Percentiles rank a stretch among this genome's conserved stretches.
These are phyloP conservation scores for Pseudoperonospora humuli DNA, from an alignment of 352 stramenopile species.

Conservation along the genomic window DNA sequence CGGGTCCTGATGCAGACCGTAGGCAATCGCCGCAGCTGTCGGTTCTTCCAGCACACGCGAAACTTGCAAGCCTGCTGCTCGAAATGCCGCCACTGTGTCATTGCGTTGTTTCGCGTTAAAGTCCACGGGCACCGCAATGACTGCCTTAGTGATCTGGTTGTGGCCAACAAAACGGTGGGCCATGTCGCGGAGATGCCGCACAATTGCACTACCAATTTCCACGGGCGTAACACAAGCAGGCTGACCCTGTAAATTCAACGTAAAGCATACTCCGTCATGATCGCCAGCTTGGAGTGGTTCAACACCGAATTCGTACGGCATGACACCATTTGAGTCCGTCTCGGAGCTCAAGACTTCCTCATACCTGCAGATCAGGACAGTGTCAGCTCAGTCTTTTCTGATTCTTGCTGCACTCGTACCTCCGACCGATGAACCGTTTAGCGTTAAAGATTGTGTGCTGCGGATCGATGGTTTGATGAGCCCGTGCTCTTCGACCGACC, in stretches of 20 bases:
- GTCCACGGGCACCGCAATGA: slow-evolving; percentile 54
- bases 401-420: slow-evolving; percentile 7
- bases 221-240: slow-evolving; percentile 40
- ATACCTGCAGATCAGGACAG: slow-evolving; percentile 15
- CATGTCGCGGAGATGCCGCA: slow-evolving; percentile 37
- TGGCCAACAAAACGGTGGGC: slow-evolving; percentile 51
- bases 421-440: slow-evolving; percentile 65
- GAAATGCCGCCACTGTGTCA: slow-evolving; percentile 39
- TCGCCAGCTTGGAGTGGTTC: slow-evolving; percentile 1
- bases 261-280: slow-evolving; percentile 42
- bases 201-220: slow-evolving; percentile 31
- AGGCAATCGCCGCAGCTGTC: slow-evolving; percentile 93
- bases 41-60: slow-evolving; percentile 78
- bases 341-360: slow-evolving; percentile 18
- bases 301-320: slow-evolving; percentile 45
- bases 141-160: slow-evolving; percentile 56
- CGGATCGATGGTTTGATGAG: slow-evolving; percentile 43
- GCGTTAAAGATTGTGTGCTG: slow-evolving; percentile 67
- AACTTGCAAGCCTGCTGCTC: slow-evolving; percentile 35
- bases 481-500: slow-evolving; percentile 40
- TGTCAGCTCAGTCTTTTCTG: neutral
- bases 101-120: slow-evolving; percentile 39
- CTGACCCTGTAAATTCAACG: slow-evolving; percentile 28
- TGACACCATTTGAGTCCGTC: slow-evolving; percentile 5
- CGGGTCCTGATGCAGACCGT: slow-evolving; percentile 89